These are phyloP conservation scores for Penicillium sp. DNA, from an alignment of 2,329 filamentous ascomycete genomes.

Conservation along the genomic window DNA sequence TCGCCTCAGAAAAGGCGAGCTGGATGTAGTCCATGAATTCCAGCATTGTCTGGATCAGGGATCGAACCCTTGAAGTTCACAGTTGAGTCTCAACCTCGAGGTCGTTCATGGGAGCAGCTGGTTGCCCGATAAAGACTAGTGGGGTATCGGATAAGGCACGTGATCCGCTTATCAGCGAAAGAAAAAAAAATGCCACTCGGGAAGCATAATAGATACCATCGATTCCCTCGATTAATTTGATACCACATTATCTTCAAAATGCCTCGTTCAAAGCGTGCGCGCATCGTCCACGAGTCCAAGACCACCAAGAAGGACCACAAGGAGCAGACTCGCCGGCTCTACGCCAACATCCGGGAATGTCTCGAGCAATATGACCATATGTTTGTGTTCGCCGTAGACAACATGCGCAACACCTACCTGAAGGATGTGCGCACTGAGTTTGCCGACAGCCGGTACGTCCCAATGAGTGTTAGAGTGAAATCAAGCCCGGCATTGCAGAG, in stretches of 20 bases:
- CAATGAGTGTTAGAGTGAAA: background rate
- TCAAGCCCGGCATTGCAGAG: background rate
- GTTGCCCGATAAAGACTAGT: constrained; percentile 34
- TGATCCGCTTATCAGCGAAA: constrained; percentile 41
- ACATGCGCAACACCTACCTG: constrained; percentile 97
- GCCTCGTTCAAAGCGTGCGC: constrained; percentile 95
- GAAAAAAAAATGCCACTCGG: constrained; percentile 37
- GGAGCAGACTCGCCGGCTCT: constrained; percentile 81
- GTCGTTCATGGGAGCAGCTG: constrained; percentile 24
- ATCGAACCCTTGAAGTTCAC: background rate
- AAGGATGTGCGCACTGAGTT: constrained; percentile 87
- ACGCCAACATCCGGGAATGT: constrained; percentile 81
- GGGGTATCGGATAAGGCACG: constrained; percentile 35
- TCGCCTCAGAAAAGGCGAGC: constrained; percentile 81
- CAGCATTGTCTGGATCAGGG: constrained; percentile 62
- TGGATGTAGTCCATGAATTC: constrained; percentile 98
- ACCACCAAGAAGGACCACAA: constrained; percentile 91
- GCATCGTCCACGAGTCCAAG: constrained; percentile 85
- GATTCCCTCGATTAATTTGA: constrained; percentile 13
- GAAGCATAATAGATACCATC: constrained; percentile 2
- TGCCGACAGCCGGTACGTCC: constrained; percentile 71
- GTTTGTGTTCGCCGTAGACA: constrained; percentile 91
- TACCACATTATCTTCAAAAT: constrained; percentile 54
- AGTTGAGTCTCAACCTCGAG: constrained; percentile 1
- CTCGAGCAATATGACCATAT: constrained; percentile 84